Evolutionary conservation across 371 early-diverging fungal genomes (phyloP), one percentile per base, ranked within the genome.

Genomic region (Zychaea mexicana): DNA sequence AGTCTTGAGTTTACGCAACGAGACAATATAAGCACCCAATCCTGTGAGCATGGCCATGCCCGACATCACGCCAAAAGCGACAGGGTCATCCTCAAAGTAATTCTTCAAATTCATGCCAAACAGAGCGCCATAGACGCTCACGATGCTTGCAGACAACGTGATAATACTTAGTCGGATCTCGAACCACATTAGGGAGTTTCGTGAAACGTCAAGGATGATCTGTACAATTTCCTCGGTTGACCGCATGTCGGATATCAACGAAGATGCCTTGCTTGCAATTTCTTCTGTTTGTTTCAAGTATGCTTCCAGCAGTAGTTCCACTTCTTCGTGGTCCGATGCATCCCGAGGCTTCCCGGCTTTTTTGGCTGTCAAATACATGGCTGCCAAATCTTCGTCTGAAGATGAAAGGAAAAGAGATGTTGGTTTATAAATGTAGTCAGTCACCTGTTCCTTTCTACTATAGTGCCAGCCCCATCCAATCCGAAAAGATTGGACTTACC

Each of bases 51-150:
- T 54, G 0, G 90, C 89, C 7, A 82, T 65, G 10, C 84, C 80
- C 2, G 84, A 78, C 7, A 91, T 85, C 12, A 85, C 60, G 12
- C 78, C 79, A 70, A 95, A 94, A 0, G 90, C 90, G 60, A 81
- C 74, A 0, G 90, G 90, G 45, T 89, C 78, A 10, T 73, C 68
- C 63, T 96, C 96, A 54, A 92, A 79, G 52, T 83, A 79, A 61
- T 85, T 92, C 57, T 79, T 74, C 65, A 96, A 71, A 72, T 96
- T 96, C 96, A 96, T 96, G 32, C 96, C 96, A 60, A 94, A 92
- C 19, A 95, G 67, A 6, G 93, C 90, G 19, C 92, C 94, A 21
- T 83, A 79, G 0, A 73, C 78, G 60, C 80, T 70, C 0, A 77
- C 71, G 13, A 79, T 68, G 19, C 88, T 88, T 47, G 93, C 80